Conservation (phyloP, 441 rosid species). For the Jatropha multifida region DNA sequence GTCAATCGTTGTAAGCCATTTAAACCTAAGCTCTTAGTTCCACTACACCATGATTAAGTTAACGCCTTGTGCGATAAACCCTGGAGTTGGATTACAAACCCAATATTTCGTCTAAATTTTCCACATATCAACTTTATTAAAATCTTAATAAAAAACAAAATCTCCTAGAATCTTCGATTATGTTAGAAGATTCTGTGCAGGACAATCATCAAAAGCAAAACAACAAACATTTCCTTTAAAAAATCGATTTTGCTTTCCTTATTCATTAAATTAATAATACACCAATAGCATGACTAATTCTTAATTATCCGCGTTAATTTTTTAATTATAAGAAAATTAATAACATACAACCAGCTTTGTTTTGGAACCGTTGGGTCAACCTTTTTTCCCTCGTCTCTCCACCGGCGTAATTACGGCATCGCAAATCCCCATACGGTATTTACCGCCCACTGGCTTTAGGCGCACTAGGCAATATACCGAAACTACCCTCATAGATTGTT, state of each 20-base stretch:
- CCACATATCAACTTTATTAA: no score
- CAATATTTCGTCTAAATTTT: not conserved
- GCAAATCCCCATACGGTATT: not conserved
- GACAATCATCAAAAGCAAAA: slow-evolving; percentile 7
- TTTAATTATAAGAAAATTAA: not conserved
- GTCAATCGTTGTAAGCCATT: no score
- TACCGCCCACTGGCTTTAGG: slow-evolving; percentile 12
- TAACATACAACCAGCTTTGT: not conserved
- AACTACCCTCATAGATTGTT: not conserved
- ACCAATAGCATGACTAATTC: not conserved
- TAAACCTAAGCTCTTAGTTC: no score
- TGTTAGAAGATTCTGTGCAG: not conserved
- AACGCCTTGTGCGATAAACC: not conserved
- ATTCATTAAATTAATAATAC: no score
- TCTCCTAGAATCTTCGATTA: not conserved
- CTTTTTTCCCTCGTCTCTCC: not conserved
- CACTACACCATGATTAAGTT: no score
- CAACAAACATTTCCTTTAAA: not conserved
- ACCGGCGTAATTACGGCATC: slow-evolving; percentile 12
- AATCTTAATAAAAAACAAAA: not conserved
- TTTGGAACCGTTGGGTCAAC: slow-evolving; percentile 34
- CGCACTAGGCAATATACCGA: not conserved
- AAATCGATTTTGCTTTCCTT: not conserved
- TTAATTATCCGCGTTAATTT: not conserved
- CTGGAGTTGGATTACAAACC: not conserved